Evolutionary conservation across 1,139 yeast species (phyloP).

Genomic region (Candida anutae): DNA sequence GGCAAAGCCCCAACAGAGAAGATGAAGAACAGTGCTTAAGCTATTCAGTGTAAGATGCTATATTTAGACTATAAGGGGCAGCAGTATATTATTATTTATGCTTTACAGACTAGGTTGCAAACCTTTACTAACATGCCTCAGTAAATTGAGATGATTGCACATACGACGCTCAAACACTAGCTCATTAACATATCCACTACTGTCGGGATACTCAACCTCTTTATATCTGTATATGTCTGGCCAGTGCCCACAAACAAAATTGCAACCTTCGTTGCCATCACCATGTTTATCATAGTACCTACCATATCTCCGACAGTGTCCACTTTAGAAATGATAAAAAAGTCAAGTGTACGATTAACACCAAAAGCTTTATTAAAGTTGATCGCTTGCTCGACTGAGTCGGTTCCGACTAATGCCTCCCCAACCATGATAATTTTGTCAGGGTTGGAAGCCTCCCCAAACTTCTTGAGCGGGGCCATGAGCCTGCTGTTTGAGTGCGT

Average conservation of each 20-base stretch:
- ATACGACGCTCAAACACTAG: too few species aligned
- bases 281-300: constrained; percentile 97
- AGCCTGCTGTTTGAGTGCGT: constrained; percentile 91
- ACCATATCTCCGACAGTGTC: constrained; percentile 97
- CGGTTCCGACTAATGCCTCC: constrained; percentile 96
- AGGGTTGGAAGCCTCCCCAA: constrained; percentile 93
- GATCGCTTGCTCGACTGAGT: constrained; percentile 90
- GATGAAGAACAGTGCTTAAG: too few species aligned
- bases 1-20: too few species aligned
- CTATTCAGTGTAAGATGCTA: too few species aligned
- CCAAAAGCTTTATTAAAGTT: constrained; percentile 95
- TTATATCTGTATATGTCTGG: constrained; percentile 90
- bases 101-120: too few species aligned
- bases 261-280: constrained; percentile 92
- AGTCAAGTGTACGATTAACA: constrained; percentile 69
- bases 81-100: too few species aligned
- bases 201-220: constrained; percentile 88
- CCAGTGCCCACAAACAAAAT: constrained; percentile 95
- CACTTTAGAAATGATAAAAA: constrained; percentile 88
- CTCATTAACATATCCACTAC: constrained; percentile 78
- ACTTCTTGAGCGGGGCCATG: constrained; percentile 93
- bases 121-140: too few species aligned
- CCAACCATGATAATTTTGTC: constrained; percentile 98
- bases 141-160: too few species aligned
- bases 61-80: too few species aligned